These are phyloP conservation scores for Penicillium mononematosum DNA, from an alignment of 495 filamentous ascomycete genomes.

Conservation along the genomic window DNA sequence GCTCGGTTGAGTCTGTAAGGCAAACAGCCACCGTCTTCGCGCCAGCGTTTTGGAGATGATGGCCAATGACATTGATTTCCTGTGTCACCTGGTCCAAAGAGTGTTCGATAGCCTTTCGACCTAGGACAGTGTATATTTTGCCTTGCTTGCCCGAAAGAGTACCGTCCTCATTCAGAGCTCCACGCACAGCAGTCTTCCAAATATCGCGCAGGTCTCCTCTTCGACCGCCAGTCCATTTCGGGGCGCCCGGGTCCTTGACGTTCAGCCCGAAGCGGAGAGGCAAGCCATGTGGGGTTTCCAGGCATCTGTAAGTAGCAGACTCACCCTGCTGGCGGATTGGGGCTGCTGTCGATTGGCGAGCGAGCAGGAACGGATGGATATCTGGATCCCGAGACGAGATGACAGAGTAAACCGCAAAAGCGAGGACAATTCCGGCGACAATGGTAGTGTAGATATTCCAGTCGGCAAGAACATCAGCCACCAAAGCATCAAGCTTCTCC, in stretches of 20 bases:
- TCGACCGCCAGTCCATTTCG: conserved; percentile 76
- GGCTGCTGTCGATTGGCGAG: conserved; percentile 74
- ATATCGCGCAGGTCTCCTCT: conserved; percentile 92
- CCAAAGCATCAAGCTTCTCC: conserved; percentile 62
- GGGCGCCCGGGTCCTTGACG: conserved; percentile 77
- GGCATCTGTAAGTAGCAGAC: conserved; percentile 76
- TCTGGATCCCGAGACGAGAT: conserved; percentile 71
- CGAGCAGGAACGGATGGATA: conserved; percentile 84
- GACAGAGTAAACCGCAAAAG: conserved; percentile 62
- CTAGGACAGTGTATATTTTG: conserved; percentile 77
- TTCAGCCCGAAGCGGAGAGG: conserved; percentile 78
- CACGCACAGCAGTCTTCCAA: conserved; percentile 75
- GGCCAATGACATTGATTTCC: conserved; percentile 85
- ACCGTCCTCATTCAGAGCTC: conserved; percentile 59
- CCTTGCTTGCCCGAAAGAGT: conserved; percentile 60
- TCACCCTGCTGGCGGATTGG: conserved; percentile 80
- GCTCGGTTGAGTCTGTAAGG: conserved; percentile 89
- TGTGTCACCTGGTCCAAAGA: conserved; percentile 69
- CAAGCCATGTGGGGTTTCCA: conserved; percentile 79
- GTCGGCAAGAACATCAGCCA: conserved; percentile 65
- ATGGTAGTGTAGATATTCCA: conserved; percentile 77
- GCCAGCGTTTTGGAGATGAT: conserved; percentile 63
- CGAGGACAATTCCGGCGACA: conserved; percentile 56
- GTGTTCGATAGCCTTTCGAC: conserved; percentile 69
- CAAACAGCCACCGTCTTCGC: conserved; percentile 84